Conservation (phyloP, 2,329 filamentous ascomycete genomes). For the Calonectria honghensis region DNA sequence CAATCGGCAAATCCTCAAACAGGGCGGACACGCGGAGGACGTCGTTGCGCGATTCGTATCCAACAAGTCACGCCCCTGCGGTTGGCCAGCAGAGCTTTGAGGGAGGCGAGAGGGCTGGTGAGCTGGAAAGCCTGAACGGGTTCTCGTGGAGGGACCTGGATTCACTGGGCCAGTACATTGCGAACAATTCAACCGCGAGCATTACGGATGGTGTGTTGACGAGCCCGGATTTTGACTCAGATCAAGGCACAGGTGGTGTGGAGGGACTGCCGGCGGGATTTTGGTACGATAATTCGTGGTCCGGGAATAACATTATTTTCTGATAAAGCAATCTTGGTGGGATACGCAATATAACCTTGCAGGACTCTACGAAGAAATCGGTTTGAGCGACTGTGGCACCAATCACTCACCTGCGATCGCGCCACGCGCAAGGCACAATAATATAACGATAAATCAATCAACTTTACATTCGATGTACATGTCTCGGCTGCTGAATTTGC, state of each 20-base stretch:
- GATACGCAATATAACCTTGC: background rate
- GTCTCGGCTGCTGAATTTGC: background rate
- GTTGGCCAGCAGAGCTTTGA: constrained; percentile 20
- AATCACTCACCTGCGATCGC: too few relatives aligned
- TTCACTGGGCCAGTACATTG: constrained; percentile 74
- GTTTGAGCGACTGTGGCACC: background rate
- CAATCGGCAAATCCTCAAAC: constrained; percentile 43
- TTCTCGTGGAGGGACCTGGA: constrained; percentile 79
- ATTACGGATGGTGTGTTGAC: constrained; percentile 54
- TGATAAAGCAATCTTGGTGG: background rate
- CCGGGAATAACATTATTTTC: constrained; percentile 49
- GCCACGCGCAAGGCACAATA: background rate
- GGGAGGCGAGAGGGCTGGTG: constrained; percentile 52
- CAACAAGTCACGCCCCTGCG: constrained; percentile 8
- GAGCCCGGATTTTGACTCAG: constrained; percentile 53
- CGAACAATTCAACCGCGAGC: constrained; percentile 50
- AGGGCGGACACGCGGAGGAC: constrained; percentile 26
- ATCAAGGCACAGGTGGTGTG: constrained; percentile 48
- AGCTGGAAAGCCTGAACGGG: constrained; percentile 69
- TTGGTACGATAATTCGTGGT: constrained; percentile 48
- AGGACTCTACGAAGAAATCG: background rate
- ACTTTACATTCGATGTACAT: background rate
- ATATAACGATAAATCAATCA: background rate
- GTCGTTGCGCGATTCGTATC: constrained; percentile 6
- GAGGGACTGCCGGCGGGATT: constrained; percentile 47